Percentiles rank a stretch among this genome's conserved stretches.
phyloP scores from a whole-genome alignment of 2,329 filamentous ascomycete genomes.

The Volutella citrinella region DNA sequence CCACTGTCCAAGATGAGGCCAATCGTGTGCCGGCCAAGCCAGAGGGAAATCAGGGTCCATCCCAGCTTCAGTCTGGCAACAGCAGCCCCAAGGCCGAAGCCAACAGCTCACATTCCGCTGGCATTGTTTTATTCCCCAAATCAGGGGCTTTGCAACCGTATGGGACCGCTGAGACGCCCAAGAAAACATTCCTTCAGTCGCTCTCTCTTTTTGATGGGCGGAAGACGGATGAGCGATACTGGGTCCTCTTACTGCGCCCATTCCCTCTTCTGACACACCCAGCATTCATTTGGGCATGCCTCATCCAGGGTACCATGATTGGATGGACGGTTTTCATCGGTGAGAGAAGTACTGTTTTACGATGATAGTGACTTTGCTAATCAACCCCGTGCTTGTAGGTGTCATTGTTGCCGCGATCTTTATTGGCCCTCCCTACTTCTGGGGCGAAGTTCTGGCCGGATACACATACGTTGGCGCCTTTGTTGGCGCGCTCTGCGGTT shows the following conservation, averaged over 20 bases:
- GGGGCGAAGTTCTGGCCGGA: conserved; percentile 77
- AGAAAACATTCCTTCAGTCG: conserved; percentile 58
- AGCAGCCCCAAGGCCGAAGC: conserved; percentile 3
- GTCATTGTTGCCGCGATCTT: conserved; percentile 81
- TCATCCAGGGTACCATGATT: conserved; percentile 87
- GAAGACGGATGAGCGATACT: conserved; percentile 74
- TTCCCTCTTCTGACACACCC: conserved; percentile 83
- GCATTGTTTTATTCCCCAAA: conserved; percentile 31
- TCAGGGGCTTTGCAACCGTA: conserved; percentile 33
- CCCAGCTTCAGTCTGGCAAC: conserved; percentile 4
- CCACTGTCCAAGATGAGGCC: conserved; percentile 35
- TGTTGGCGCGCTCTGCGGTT: conserved; percentile 75
- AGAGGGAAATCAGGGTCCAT: conserved; percentile 1
- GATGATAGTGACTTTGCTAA: no score
- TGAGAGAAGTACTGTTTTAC: no score
- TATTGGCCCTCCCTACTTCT: conserved; percentile 76
- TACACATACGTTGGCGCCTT: conserved; percentile 86
- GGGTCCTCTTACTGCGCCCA: conserved; percentile 64
- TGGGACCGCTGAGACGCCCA: conserved; percentile 35
- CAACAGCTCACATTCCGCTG: conserved; percentile 5
- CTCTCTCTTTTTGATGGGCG: conserved; percentile 75
- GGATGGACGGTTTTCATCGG: conserved; percentile 95
- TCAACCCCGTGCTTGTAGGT: no score
- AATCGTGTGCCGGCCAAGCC: conserved; percentile 10
- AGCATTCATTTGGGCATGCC: conserved; percentile 73